Evolutionary conservation across 345 rosid genomes (phyloP).

Genomic region (Mangifera indica): DNA sequence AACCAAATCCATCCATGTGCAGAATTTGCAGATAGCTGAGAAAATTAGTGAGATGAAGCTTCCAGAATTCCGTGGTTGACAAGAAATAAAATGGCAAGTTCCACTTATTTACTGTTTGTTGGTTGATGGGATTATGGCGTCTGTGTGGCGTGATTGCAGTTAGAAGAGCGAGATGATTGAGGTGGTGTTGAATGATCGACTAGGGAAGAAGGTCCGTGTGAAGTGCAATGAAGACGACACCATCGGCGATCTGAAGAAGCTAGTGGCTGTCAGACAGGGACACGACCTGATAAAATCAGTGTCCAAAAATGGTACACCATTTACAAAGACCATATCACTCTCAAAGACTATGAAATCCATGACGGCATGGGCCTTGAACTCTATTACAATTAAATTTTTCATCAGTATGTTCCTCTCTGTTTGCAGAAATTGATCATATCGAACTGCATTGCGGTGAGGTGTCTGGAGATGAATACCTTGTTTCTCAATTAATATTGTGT

Average conservation of each 20-base stretch:
- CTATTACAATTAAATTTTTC: constrained; percentile 46
- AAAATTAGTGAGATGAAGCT: not conserved
- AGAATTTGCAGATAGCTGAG: not conserved
- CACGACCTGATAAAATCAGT: constrained; percentile 45
- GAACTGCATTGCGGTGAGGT: not conserved
- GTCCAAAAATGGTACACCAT: constrained; percentile 70
- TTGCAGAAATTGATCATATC: not conserved
- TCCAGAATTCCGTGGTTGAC: constrained; percentile 5
- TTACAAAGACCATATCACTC: too few species aligned
- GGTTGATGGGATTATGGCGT: too few species aligned
- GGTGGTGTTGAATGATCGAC: constrained; percentile 53
- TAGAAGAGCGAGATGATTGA: constrained; percentile 34
- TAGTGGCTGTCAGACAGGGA: constrained; percentile 60
- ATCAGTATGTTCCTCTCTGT: not conserved
- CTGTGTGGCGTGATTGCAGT: too few species aligned
- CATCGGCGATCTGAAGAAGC: constrained; percentile 57
- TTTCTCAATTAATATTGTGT: constrained; percentile 1
- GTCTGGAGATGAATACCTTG: not conserved
- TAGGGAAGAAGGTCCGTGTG: constrained; percentile 64
- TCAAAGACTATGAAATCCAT: constrained; percentile 71
- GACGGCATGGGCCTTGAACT: constrained; percentile 85
- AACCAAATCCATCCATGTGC: not conserved
- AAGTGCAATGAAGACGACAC: constrained; percentile 63
- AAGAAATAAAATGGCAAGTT: not conserved
- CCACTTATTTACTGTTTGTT: too few species aligned